These are phyloP conservation scores for Cystobasidium slooffiae DNA, from an alignment of 1,284 basidiomycete genomes.

Conservation along the genomic window DNA sequence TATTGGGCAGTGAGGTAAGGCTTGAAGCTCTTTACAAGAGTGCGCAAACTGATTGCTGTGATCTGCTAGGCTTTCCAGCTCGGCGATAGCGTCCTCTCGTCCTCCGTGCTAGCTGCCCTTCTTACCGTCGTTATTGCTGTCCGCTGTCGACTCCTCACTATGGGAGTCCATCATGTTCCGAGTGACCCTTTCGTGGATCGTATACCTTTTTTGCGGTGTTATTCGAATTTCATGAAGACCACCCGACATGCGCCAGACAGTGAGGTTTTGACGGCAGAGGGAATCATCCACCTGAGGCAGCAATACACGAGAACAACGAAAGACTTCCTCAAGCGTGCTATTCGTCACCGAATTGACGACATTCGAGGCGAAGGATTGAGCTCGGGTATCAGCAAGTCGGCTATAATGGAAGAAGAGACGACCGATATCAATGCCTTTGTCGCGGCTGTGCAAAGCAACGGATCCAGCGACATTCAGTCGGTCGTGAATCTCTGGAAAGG, in stretches of 20 bases:
- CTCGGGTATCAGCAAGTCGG: constrained; percentile 22
- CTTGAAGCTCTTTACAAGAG: neutral
- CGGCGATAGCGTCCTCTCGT: constrained; percentile 27
- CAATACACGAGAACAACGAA: constrained; percentile 34
- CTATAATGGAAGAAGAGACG: constrained; percentile 36
- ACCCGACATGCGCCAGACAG: constrained; percentile 17
- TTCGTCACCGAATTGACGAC: constrained; percentile 37
- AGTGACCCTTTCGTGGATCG: constrained; percentile 40
- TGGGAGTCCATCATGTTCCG: constrained; percentile 40
- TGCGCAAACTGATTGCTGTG: neutral
- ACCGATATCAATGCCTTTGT: constrained; percentile 36
- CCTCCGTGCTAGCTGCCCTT: constrained; percentile 27
- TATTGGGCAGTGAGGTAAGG: constrained; percentile 26
- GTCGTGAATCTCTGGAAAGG: constrained; percentile 39
- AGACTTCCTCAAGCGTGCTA: constrained; percentile 38
- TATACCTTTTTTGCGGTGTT: constrained; percentile 21
- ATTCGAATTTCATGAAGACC: constrained; percentile 23
- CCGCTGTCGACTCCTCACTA: constrained; percentile 21
- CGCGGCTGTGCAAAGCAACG: constrained; percentile 17
- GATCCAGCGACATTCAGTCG: constrained; percentile 12
- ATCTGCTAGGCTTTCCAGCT: constrained; percentile 2
- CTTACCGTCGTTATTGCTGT: constrained; percentile 40
- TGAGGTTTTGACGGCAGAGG: constrained; percentile 11
- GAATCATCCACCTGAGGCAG: constrained; percentile 20
- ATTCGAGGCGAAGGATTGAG: constrained; percentile 28